Conservation (phyloP, 2,329 filamentous ascomycete genomes). For the Colletotrichum liaoningense region DNA sequence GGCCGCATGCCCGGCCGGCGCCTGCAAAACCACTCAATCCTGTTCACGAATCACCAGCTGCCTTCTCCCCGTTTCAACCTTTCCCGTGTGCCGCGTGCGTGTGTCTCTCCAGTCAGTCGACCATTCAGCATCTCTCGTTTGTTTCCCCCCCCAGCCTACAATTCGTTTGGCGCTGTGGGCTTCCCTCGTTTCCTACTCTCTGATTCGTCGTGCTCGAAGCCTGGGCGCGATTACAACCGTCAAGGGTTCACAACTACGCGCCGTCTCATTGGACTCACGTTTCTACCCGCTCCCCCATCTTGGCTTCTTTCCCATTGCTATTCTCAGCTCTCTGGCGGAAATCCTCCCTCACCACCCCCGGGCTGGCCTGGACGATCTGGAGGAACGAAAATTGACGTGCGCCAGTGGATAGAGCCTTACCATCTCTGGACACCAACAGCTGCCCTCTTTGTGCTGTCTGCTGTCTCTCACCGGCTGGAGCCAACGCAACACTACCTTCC, state of each 20-base stretch:
- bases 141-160: neutral
- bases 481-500: neutral
- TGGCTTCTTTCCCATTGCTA: constrained; percentile 1
- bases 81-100: constrained; percentile 4
- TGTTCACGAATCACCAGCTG: neutral
- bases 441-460: neutral
- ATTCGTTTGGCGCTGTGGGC: constrained; percentile 31
- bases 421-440: neutral
- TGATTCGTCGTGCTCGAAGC: constrained; percentile 6
- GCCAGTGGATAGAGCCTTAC: neutral
- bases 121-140: constrained; percentile 11
- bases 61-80: constrained; percentile 2
- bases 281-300: constrained; percentile 7
- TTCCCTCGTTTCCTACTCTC: neutral
- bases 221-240: neutral
- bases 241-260: neutral
- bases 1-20: constrained; percentile 31
- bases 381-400: neutral
- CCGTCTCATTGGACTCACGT: constrained; percentile 19
- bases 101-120: fast-evolving
- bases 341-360: too few relatives aligned
- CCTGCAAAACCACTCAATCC: constrained; percentile 33
- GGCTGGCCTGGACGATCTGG: constrained; percentile 23
- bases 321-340: constrained; percentile 16
- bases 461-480: neutral